Percentiles rank a stretch among this genome's conserved stretches.
phyloP scores from a whole-genome alignment of 2,329 filamentous ascomycete species.

The Neofusicoccum laricinum region DNA sequence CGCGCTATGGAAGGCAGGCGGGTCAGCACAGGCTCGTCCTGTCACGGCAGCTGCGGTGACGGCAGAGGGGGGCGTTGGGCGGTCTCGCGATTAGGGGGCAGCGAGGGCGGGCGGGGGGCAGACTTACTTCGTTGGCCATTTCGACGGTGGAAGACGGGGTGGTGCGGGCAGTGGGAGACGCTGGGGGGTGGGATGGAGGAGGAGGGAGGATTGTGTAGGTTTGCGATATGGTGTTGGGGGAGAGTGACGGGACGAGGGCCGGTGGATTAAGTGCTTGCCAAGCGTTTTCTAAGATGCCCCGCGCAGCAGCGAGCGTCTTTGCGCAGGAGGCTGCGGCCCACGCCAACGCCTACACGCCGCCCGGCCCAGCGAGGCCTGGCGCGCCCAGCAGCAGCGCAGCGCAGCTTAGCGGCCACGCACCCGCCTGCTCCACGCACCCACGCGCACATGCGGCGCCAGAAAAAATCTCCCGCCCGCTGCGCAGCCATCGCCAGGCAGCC shows the following conservation, averaged over 20 bases:
- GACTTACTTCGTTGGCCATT: slow-evolving; percentile 64
- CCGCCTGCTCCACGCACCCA: not conserved
- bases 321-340: slow-evolving; percentile 5
- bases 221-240: slow-evolving; percentile 19
- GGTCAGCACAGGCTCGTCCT: slow-evolving; percentile 30
- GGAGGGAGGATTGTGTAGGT: slow-evolving; percentile 12
- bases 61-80: slow-evolving; percentile 28
- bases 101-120: slow-evolving; percentile 29
- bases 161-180: slow-evolving; percentile 24
- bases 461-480: not conserved
- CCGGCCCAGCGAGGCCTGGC: slow-evolving; percentile 6
- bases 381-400: not conserved
- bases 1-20: slow-evolving; percentile 40
- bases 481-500: slow-evolving; percentile 5
- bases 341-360: not conserved
- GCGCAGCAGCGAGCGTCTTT: slow-evolving; percentile 3
- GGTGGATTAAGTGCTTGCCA: slow-evolving; percentile 16
- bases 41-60: not conserved
- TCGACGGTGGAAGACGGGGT: slow-evolving; percentile 30
- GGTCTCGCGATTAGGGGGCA: slow-evolving; percentile 29
- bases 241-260: slow-evolving; percentile 15
- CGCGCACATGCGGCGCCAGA: not conserved
- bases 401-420: not conserved
- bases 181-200: slow-evolving; percentile 24
- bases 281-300: slow-evolving; percentile 8